A percentile compares a stretch with the other conserved stretches of the same genome.
phyloP scores from a whole-genome alignment of 306 rosid genomes.

The Citrullus amarus region DNA sequence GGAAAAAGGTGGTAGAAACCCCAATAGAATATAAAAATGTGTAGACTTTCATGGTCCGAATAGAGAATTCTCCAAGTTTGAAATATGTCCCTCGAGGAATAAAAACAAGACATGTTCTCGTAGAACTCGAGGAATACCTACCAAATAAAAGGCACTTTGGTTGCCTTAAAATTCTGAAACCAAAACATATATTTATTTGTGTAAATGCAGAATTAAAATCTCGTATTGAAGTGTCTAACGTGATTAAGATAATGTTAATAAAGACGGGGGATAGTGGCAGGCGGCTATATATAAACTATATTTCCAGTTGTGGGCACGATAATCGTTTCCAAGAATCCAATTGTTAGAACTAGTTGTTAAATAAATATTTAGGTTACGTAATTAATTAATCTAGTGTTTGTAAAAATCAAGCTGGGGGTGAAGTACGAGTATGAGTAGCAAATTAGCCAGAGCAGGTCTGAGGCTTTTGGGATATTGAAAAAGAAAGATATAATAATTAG shows the following conservation, averaged over 20 bases:
- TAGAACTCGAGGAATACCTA: background rate
- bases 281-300: background rate
- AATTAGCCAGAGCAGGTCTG: background rate
- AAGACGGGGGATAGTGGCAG: background rate
- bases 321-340: background rate
- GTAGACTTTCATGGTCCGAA: background rate
- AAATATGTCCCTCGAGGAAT: background rate
- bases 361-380: background rate
- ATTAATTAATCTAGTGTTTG: background rate
- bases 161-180: background rate
- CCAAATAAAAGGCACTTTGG: background rate
- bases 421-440: too few relatives aligned
- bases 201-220: background rate
- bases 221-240: background rate
- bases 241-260: background rate
- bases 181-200: background rate
- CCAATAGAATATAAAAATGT: background rate
- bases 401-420: background rate
- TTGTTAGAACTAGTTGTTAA: background rate
- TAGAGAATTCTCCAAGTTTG: background rate
- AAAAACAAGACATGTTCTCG: background rate
- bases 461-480: background rate
- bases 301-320: conserved; percentile 1
- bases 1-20: background rate
- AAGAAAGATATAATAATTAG: too few relatives aligned